Conservation (phyloP, 1,284 basidiomycete genomes). For the Irpex rosettiformis region DNA sequence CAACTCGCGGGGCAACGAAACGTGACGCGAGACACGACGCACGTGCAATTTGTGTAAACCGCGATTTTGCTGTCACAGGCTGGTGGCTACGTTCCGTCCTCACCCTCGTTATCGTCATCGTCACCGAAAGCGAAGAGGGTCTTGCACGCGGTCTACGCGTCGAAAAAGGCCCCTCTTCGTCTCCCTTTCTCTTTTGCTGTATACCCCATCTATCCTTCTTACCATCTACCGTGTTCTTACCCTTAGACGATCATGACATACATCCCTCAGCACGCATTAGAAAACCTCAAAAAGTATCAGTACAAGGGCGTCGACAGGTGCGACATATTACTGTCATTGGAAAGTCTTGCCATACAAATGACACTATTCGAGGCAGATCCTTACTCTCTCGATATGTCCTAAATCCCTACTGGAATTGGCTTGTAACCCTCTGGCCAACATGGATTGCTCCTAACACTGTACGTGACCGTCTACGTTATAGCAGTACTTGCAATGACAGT, state of each 20-base stretch:
- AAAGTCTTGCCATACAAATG: constrained; percentile 1
- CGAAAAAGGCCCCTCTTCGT: neutral
- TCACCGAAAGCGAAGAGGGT: neutral
- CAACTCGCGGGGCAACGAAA: constrained; percentile 2
- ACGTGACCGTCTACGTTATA: constrained; percentile 23
- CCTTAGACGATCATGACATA: constrained; percentile 37
- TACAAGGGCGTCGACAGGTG: constrained; percentile 74
- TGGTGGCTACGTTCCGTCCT: neutral
- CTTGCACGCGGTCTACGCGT: neutral
- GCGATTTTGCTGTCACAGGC: neutral
- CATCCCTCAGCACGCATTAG: constrained; percentile 53
- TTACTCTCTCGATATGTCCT: constrained; percentile 78
- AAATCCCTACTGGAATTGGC: constrained; percentile 92
- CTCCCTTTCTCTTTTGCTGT: neutral
- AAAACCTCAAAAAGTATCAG: constrained; percentile 63
- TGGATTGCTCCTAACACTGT: constrained; percentile 91
- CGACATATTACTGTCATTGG: constrained; percentile 24
- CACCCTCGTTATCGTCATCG: neutral
- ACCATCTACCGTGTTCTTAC: neutral
- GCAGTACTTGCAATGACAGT: neutral
- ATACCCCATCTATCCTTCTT: neutral
- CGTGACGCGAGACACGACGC: neutral
- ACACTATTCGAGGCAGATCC: constrained; percentile 46
- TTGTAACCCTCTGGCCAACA: constrained; percentile 88
- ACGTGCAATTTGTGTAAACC: neutral